Evolutionary conservation across 129 eudicot genomes (phyloP).

Genomic region (Deinandra increscens): DNA sequence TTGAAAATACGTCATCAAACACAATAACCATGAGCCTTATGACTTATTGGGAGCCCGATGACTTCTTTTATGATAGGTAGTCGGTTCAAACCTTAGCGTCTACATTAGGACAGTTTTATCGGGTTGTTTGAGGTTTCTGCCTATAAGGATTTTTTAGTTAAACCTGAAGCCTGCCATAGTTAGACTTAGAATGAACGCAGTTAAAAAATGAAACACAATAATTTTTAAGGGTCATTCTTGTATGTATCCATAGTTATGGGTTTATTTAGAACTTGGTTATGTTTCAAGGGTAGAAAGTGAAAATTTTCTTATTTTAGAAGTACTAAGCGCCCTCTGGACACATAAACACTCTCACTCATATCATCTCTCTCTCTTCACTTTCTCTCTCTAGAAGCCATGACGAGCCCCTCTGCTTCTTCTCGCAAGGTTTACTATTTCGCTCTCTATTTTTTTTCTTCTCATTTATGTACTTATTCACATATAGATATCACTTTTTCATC

Average conservation of each 20-base stretch:
- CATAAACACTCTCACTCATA: conserved; percentile 20
- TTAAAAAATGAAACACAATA: background rate
- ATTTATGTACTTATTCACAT: background rate
- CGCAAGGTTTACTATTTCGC: conserved; percentile 49
- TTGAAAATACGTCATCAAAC: too few species aligned
- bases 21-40: too few species aligned
- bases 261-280: background rate
- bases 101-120: too few species aligned
- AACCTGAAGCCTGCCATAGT: too few species aligned
- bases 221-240: background rate
- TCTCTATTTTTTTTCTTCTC: background rate
- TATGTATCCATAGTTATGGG: background rate
- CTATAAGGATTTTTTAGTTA: too few species aligned
- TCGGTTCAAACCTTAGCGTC: too few species aligned
- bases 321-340: conserved; percentile 18
- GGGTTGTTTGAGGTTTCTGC: too few species aligned
- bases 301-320: background rate
- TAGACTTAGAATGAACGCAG: too few species aligned
- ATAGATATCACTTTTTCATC: conserved; percentile 6
- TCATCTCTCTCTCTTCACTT: conserved; percentile 6
- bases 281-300: background rate
- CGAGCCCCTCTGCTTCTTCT: conserved; percentile 63
- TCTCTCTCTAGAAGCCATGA: conserved; percentile 48
- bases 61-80: too few species aligned
- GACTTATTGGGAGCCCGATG: too few species aligned